Evolutionary conservation across 495 filamentous ascomycete genomes (phyloP).

Genomic region (Antarctomyces pellizariae): DNA sequence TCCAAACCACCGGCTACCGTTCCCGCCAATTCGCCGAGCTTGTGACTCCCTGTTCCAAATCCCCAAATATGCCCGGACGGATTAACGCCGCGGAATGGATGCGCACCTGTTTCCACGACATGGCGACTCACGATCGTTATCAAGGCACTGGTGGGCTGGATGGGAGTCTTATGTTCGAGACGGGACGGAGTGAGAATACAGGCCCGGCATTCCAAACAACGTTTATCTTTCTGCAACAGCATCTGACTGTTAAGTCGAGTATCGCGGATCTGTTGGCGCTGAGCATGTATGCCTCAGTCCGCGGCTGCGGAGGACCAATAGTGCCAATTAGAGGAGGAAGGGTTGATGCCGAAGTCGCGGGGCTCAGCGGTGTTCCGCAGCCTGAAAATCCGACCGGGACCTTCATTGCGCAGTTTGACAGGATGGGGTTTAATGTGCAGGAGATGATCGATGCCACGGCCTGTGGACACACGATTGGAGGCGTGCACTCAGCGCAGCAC

Average conservation of each 20-base stretch:
- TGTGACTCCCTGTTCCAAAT: slow-evolving; percentile 32
- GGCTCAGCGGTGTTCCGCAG: slow-evolving; percentile 29
- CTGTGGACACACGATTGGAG: slow-evolving; percentile 37
- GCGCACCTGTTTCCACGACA: slow-evolving; percentile 38
- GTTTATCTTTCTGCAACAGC: slow-evolving; percentile 28
- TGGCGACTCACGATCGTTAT: slow-evolving; percentile 28
- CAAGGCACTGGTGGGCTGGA: slow-evolving; percentile 30
- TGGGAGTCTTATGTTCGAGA: slow-evolving; percentile 34
- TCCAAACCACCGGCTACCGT: slow-evolving; percentile 28
- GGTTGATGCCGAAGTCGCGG: slow-evolving; percentile 26
- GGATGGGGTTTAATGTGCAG: slow-evolving; percentile 29
- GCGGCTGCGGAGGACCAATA: slow-evolving; percentile 32
- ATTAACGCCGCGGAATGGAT: slow-evolving; percentile 37
- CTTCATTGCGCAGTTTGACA: slow-evolving; percentile 28
- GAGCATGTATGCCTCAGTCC: slow-evolving; percentile 30
- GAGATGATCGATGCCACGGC: slow-evolving; percentile 38
- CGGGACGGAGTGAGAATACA: slow-evolving; percentile 29
- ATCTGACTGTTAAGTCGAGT: slow-evolving; percentile 26
- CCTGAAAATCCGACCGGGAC: slow-evolving; percentile 28
- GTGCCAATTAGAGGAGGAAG: slow-evolving; percentile 30
- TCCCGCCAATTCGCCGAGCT: slow-evolving; percentile 27
- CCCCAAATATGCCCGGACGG: slow-evolving; percentile 27
- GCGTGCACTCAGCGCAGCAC: slow-evolving; percentile 31
- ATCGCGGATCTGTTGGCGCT: slow-evolving; percentile 35
- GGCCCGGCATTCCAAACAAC: slow-evolving; percentile 32